Evolutionary conservation across 2,329 filamentous ascomycete genomes (phyloP), one percentile per base, ranked within the genome.

Genomic region (Ophiostoma sp.): DNA sequence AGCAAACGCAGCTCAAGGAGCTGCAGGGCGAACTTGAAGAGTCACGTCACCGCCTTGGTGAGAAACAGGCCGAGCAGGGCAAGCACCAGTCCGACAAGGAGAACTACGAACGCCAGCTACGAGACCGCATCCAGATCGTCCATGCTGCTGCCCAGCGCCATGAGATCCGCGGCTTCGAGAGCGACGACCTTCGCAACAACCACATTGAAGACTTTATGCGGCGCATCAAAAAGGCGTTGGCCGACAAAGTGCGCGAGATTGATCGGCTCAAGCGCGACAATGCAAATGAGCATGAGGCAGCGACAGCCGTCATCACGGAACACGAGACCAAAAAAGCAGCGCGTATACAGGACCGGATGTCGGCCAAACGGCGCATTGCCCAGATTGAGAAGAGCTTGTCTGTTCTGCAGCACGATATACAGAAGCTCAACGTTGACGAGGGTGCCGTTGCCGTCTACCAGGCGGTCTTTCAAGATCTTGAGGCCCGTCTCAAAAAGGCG

Each of bases 71-170:
- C 0, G 89, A 93, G 73, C 84, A 87, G 73, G 94, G 94, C 60
- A 91, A 89, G 72, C 88, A 89, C 73, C 87, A 95, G 77, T 94
- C 93, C 2, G 89, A 97, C 75, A 93, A 94, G 79, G 89, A 91
- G 71, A 91, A 90, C 74, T 92, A 95, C 75, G 92, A 97, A 75
- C 86, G 89, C 4, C 91, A 97, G 72, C 76, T 97, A 3, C 82
- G 86, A 73, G 81, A 85, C 62, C 89, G 94, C 52, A 84, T 89
- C 74, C 83, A 85, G 9, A 84, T 96, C 76, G 87, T 97, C 68
- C 92, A 88, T 72, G 88, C 93, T 69, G 87, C 91, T 49, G 92
- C 94, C 16, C 83, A 86, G 63, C 83, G 83, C 40, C 91, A 97
- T 77, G 88, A 86, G 69, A 91, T 99, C 71, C 89, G 92, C 45